A percentile compares a stretch with the other conserved stretches of the same genome.
Evolutionary conservation across 23 red algal genomes (phyloP).

Genomic region (Agarophyton chilense): DNA sequence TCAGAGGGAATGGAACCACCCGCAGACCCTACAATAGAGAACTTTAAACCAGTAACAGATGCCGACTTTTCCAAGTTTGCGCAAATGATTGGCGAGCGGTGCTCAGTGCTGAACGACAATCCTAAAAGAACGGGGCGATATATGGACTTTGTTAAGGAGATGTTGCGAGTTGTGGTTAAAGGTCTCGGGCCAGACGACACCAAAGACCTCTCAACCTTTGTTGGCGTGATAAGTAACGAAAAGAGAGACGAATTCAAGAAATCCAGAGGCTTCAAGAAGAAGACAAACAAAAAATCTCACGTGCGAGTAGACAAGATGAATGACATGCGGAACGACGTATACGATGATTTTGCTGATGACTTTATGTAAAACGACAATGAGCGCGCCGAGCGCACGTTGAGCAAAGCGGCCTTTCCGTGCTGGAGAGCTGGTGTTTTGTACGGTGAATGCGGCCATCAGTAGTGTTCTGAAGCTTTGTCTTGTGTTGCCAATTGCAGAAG

Average conservation of each 20-base stretch:
- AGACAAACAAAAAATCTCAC: constrained; percentile 55
- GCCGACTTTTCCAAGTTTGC: constrained; percentile 64
- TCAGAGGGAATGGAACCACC: constrained; percentile 32
- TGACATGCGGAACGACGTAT: constrained; percentile 54
- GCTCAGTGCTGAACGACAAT: constrained; percentile 42
- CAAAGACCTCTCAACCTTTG: constrained; percentile 63
- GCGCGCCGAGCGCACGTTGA: background rate
- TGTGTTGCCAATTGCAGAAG: too few relatives aligned
- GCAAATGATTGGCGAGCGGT: constrained; percentile 45
- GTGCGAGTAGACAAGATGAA: constrained; percentile 51
- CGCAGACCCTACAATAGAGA: constrained; percentile 38
- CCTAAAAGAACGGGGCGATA: constrained; percentile 56
- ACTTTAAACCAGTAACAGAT: constrained; percentile 44
- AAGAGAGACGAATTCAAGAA: constrained; percentile 69
- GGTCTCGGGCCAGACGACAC: constrained; percentile 69
- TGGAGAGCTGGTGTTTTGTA: background rate
- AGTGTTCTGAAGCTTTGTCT: too few relatives aligned
- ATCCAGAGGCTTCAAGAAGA: constrained; percentile 77
- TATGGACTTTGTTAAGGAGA: constrained; percentile 68
- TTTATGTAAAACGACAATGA: constrained; percentile 62
- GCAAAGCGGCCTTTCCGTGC: too few relatives aligned
- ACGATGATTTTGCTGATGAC: constrained; percentile 59
- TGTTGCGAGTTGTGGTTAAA: constrained; percentile 37
- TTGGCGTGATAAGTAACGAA: constrained; percentile 63
- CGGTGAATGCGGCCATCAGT: background rate